phyloP scores from a whole-genome alignment of 2,329 filamentous ascomycete species.

The Fusarium siculi region DNA sequence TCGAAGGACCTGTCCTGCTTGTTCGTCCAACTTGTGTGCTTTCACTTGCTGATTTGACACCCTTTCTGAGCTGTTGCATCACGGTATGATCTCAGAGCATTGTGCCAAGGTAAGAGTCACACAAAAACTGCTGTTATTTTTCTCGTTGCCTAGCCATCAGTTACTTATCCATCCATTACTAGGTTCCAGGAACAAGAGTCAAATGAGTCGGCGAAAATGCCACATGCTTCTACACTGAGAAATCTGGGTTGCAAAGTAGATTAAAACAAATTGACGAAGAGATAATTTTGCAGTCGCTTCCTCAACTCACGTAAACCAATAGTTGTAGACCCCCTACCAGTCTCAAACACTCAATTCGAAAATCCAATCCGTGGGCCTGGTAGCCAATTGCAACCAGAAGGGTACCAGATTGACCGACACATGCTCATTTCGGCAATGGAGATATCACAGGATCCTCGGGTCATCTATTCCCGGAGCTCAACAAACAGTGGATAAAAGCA shows the following conservation, averaged over 20 bases:
- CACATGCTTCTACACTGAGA: not conserved
- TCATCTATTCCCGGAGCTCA: not conserved
- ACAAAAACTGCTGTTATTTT: not conserved
- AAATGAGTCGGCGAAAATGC: not conserved
- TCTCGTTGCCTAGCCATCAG: no score
- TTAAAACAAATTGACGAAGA: not conserved
- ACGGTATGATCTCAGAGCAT: not conserved
- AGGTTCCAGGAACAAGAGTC: not conserved
- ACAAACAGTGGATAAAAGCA: rapidly evolving
- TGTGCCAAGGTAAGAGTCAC: not conserved
- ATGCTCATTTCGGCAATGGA: not conserved
- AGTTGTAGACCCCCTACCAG: no score
- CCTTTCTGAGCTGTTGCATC: not conserved
- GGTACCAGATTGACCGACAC: not conserved
- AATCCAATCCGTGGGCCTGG: rapidly evolving
- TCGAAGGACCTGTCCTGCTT: no score
- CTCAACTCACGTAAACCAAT: not conserved
- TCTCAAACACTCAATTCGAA: no score
- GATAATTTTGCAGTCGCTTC: rapidly evolving
- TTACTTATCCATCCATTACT: no score
- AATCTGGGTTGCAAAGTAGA: rapidly evolving
- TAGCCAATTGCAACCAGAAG: rapidly evolving
- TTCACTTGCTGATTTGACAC: not conserved
- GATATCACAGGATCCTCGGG: not conserved
- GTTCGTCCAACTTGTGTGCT: no score